Evolutionary conservation across 345 rosid genomes (phyloP).

Genomic region (Aegle marmelos): DNA sequence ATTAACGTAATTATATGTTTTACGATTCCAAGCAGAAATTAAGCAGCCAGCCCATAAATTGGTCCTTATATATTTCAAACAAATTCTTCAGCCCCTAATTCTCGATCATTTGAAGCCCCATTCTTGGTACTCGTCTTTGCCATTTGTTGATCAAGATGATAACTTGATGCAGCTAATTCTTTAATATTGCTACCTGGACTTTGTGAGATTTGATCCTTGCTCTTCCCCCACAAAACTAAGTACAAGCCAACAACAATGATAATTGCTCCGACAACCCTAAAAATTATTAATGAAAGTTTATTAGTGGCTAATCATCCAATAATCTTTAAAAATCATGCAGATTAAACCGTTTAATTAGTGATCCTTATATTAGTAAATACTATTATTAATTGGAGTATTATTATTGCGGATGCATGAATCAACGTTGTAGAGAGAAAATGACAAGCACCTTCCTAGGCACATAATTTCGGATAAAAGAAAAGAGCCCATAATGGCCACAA

Average conservation of each 20-base stretch:
- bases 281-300: background rate
- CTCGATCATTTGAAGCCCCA: background rate
- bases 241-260: conserved; percentile 38
- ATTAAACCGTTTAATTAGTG: background rate
- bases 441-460: conserved; percentile 54
- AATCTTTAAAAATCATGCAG: background rate
- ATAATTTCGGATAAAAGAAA: conserved; percentile 43
- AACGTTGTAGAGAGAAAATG: background rate
- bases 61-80: background rate
- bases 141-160: background rate
- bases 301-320: background rate
- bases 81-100: background rate
- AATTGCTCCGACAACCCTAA: conserved; percentile 35
- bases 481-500: conserved; percentile 53
- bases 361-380: background rate
- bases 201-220: conserved; percentile 24
- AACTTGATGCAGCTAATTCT: background rate
- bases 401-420: no score
- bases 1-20: background rate
- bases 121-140: background rate
- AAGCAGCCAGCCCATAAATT: background rate
- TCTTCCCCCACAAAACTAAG: conserved; percentile 45
- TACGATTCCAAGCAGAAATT: background rate
- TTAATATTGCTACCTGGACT: background rate
- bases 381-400: background rate